Conservation (phyloP, 768 basidiomycete species). For the Tulasnella sp. region DNA sequence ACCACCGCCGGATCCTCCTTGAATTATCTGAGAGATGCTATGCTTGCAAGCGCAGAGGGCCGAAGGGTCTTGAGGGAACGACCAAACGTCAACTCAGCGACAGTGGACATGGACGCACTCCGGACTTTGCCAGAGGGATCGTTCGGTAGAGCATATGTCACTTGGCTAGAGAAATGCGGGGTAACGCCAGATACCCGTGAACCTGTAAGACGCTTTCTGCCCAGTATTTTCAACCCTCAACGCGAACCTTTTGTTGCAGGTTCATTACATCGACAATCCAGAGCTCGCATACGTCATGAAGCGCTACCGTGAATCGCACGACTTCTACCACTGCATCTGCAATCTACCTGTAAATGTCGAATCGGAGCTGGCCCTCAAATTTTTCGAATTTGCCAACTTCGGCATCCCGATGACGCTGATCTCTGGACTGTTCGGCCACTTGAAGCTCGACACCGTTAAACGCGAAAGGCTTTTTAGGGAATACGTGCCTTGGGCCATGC, state of each 20-base stretch:
- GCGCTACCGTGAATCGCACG: conserved; percentile 94
- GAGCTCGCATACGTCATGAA: conserved; percentile 98
- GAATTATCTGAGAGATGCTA: conserved; percentile 59
- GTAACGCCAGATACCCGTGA: conserved; percentile 91
- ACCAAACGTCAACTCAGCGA: conserved; percentile 67
- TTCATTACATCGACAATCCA: conserved; percentile 88
- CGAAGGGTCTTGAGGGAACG: conserved; percentile 72
- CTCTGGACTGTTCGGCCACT: conserved; percentile 66
- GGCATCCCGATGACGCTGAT: conserved; percentile 80
- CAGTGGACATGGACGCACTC: conserved; percentile 61
- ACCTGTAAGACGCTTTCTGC: conserved; percentile 43
- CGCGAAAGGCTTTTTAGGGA: conserved; percentile 56
- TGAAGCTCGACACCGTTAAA: conserved; percentile 49
- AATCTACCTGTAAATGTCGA: conserved; percentile 81
- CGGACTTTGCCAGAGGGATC: conserved; percentile 63
- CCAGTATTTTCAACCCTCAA: neutral
- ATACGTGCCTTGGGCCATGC: conserved; percentile 87
- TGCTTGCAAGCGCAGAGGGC: conserved; percentile 75
- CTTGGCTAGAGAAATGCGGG: conserved; percentile 80
- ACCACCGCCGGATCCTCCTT: conserved; percentile 77
- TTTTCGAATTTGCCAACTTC: conserved; percentile 88
- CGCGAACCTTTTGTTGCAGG: conserved; percentile 36
- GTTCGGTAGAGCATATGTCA: conserved; percentile 75
- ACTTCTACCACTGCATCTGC: conserved; percentile 90
- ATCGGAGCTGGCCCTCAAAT: conserved; percentile 89